phyloP scores from a whole-genome alignment of 2,329 filamentous ascomycete genomes.

The Incumbomyces lentus region DNA sequence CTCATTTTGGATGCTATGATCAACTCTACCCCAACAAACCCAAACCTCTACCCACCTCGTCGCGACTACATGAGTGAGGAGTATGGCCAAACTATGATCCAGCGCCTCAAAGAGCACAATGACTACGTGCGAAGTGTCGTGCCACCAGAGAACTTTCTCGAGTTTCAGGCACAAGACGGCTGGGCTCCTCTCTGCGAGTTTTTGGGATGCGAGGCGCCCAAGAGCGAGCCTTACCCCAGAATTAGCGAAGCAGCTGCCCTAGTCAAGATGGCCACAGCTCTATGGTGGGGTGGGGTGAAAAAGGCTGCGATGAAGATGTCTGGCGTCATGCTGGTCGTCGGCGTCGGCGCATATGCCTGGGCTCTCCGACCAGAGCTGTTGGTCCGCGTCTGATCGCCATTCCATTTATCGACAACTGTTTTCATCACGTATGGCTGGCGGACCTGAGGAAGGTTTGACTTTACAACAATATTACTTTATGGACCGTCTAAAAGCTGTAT shows the following conservation, averaged over 20 bases:
- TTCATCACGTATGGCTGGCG: no score
- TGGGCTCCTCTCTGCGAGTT: constrained; percentile 36
- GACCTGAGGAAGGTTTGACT: no score
- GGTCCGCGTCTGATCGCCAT: no score
- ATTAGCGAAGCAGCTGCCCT: constrained; percentile 6
- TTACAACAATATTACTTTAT: no score
- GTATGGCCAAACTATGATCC: neutral
- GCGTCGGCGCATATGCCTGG: neutral
- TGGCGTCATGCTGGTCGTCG: neutral
- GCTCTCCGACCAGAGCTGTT: neutral
- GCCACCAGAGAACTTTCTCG: constrained; percentile 30
- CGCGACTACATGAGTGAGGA: constrained; percentile 1
- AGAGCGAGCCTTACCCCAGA: constrained; percentile 11
- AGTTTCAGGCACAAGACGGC: constrained; percentile 28
- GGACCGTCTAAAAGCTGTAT: no score
- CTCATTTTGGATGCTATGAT: constrained; percentile 1
- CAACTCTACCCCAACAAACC: neutral
- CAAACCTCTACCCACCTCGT: neutral
- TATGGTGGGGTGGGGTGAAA: neutral
- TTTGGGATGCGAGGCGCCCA: constrained; percentile 8
- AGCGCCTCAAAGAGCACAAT: constrained; percentile 6
- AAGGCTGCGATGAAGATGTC: neutral
- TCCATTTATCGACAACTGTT: no score
- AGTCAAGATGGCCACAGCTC: neutral
- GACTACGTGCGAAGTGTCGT: constrained; percentile 24